Conservation (phyloP, 75 land plant genomes). For the Pinus tabuliformis region DNA sequence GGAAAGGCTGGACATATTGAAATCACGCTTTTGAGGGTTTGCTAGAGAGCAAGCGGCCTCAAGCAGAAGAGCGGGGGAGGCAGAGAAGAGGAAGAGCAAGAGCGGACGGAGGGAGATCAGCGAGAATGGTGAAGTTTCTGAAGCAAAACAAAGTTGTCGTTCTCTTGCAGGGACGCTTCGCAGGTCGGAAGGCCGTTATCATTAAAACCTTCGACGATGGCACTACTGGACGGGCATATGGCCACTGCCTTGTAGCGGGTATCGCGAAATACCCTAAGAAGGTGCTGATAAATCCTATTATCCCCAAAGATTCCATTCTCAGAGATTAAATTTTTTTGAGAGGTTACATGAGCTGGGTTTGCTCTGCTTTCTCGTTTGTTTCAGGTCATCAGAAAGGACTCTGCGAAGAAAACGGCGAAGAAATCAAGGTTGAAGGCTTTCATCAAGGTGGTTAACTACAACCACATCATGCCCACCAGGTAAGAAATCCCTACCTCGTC, state of each 20-base stretch:
- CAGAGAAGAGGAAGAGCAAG: too few species aligned
- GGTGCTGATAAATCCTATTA: constrained; percentile 12
- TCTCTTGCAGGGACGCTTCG: constrained; percentile 52
- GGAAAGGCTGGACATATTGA: too few species aligned
- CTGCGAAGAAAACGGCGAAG: constrained; percentile 52
- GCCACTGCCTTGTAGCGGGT: constrained; percentile 59
- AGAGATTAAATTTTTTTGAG: background rate
- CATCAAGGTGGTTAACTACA: constrained; percentile 51
- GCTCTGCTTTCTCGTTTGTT: background rate
- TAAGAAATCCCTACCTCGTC: background rate
- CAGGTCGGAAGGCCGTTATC: constrained; percentile 65
- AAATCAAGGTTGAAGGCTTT: constrained; percentile 51
- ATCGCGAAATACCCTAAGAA: constrained; percentile 57
- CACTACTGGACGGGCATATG: constrained; percentile 44
- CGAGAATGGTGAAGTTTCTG: constrained; percentile 52
- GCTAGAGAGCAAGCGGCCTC: too few species aligned
- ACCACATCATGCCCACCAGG: constrained; percentile 63
- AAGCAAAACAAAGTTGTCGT: constrained; percentile 58
- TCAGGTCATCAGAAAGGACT: constrained; percentile 43
- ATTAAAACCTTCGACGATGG: constrained; percentile 58
- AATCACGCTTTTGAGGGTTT: too few species aligned
- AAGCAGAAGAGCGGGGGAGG: too few species aligned
- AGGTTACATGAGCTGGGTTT: background rate
- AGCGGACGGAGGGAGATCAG: background rate
- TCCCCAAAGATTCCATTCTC: too few species aligned